phyloP scores from a whole-genome alignment of 2,329 filamentous ascomycete species.

The Onygena corvina region DNA sequence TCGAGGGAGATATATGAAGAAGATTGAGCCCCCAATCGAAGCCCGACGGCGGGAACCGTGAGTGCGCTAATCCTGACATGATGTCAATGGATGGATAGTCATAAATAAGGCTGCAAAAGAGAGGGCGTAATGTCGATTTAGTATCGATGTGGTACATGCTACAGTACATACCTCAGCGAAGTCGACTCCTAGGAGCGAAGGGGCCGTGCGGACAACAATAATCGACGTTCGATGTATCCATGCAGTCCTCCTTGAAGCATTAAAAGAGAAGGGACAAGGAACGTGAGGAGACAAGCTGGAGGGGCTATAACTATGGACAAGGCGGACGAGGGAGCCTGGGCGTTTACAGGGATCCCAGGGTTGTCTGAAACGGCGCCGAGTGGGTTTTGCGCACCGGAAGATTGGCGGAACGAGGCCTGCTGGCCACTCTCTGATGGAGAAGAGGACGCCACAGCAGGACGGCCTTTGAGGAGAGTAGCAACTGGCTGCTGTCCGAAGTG shows the following conservation, averaged over 20 bases:
- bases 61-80: slow-evolving; percentile 4
- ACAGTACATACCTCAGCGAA: neutral
- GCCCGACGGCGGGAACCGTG: neutral
- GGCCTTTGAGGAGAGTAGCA: neutral
- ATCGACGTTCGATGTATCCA: neutral
- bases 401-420: neutral
- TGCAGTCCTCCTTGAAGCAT: neutral
- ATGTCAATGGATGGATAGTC: neutral
- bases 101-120: no score
- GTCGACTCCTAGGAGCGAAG: neutral
- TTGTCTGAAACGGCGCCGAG: slow-evolving; percentile 7
- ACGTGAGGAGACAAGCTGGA: neutral
- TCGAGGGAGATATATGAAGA: neutral
- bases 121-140: no score
- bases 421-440: no score
- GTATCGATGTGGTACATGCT: no score
- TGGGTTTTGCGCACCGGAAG: neutral
- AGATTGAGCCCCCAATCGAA: neutral
- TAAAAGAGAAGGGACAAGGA: neutral
- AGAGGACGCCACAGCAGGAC: no score
- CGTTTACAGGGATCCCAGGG: slow-evolving; percentile 5
- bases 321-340: neutral
- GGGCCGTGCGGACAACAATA: neutral
- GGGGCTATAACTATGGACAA: neutral
- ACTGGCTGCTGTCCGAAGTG: neutral